Conservation (phyloP, 352 stramenopile species). For the Phytopythium oedochilum region DNA sequence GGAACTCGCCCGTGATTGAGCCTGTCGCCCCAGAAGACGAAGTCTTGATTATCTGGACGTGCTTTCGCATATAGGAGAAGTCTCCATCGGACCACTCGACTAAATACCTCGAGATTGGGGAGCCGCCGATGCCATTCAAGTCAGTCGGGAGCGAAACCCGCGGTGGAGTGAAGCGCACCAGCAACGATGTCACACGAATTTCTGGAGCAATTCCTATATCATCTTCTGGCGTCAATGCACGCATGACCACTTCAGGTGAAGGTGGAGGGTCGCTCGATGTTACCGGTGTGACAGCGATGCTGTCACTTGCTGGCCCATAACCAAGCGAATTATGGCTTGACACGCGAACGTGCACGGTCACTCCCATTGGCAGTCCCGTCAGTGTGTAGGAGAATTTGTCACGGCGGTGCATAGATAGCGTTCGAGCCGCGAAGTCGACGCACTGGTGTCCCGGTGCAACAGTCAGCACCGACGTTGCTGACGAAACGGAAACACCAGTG, state of each 20-base stretch:
- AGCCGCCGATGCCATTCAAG: slow-evolving; percentile 82
- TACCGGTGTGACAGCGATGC: slow-evolving; percentile 74
- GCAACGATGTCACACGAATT: slow-evolving; percentile 70
- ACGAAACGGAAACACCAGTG: slow-evolving; percentile 9
- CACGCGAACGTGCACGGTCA: slow-evolving; percentile 86
- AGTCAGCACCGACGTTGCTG: slow-evolving; percentile 17
- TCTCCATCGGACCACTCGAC: slow-evolving; percentile 91
- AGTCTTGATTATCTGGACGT: slow-evolving; percentile 69
- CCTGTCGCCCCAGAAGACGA: slow-evolving; percentile 23
- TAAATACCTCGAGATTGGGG: slow-evolving; percentile 83
- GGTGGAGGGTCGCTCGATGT: slow-evolving; percentile 87
- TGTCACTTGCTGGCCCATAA: slow-evolving; percentile 71
- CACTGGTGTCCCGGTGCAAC: slow-evolving; percentile 45
- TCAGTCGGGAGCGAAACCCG: slow-evolving; percentile 44
- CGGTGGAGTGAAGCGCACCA: slow-evolving; percentile 79
- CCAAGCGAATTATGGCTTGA: slow-evolving; percentile 90
- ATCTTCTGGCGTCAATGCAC: slow-evolving; percentile 30
- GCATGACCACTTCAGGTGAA: slow-evolving; percentile 53
- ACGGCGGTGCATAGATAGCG: slow-evolving; percentile 44
- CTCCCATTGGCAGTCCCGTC: slow-evolving; percentile 82
- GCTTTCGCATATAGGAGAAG: slow-evolving; percentile 55
- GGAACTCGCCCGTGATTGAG: slow-evolving; percentile 61
- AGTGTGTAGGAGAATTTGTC: slow-evolving; percentile 75
- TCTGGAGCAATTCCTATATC: slow-evolving; percentile 26
- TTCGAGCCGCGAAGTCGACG: slow-evolving; percentile 28